Evolutionary conservation across 2,329 filamentous ascomycete genomes (phyloP), one percentile per base, ranked within the genome.

Genomic region (Aphanocladium album): DNA sequence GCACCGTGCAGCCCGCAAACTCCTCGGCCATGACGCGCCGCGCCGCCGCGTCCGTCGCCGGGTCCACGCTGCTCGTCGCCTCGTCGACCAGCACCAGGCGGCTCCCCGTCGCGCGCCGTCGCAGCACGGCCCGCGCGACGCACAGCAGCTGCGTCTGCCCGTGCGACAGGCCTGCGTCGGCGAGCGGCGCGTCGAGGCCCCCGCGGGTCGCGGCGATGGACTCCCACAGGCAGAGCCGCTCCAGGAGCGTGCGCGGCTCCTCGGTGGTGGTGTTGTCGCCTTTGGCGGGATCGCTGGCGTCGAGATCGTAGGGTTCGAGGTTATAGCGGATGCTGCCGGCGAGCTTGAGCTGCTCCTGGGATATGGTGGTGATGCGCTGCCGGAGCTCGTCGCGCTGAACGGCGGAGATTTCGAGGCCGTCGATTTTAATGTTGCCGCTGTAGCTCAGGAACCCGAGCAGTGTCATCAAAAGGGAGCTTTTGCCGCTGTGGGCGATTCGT

Each of bases 381-480:
- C 63, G 39, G 19, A 64, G 37, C 9, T 43, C 54, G 12, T 60
- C 50, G 16, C 57, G 46, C 1, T 57, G 62, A 2, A 65, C n/a
- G 7, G 46, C 19, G 17, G 45, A 39, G 16, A 60, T 27, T 7
- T 51, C 41, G 6, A 37, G 4, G 4, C 60, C 55, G 51, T 65
- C 63, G 21, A 50, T 27, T 17, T 25, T 33, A 17, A 50, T 50
- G 16, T 19, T 50, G 14, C 46, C 46, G 23, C n/a, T 27, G 25
- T 50, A 50, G 23, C 23, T 23, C 19, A 50, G 25, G 17, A 50
- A 50, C 3, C 25, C 25, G 46, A 50, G 46, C 9, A 50, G 46
- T 19, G 62, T 50, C 33, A 65, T 57, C 39, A 64, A 49, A 2
- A 65, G 49, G 9, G 63, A 64, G 54, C 60, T 62, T 30, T 65